Base-by-base conservation (phyloP, 192 early-diverging fungal genomes). In the Borealophlyctis nickersoniae region DNA sequence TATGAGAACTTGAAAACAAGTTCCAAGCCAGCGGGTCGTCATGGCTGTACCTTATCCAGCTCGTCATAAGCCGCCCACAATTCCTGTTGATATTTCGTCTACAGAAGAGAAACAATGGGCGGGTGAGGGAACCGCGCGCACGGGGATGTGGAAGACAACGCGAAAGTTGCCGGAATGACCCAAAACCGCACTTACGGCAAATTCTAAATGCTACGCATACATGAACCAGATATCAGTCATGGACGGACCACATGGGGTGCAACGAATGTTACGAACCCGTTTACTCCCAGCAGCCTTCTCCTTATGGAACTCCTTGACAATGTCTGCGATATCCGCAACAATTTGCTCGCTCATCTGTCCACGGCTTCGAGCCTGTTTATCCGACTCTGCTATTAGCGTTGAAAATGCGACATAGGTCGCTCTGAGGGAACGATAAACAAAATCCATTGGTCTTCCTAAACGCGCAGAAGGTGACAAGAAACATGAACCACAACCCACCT, bases 21-120 rank as follows among this genome's bases (percentile, higher is more conserved):
- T 33, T 22, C 7, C 22, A n/a, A 14, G 5, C 28, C n/a, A 26
- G 19, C 52, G 51, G 49, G 22, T 14, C 19, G 0, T 2, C 31
- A 27, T 34, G 27, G 16, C 49, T 35, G 0, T 69, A 62, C 70
- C 63, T 76, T 72, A 24, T 82, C 77, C 4, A 79, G 71, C 27
- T 79, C 77, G 13, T 79, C 81, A 58, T 73, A 79, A 1, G 70
- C 68, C 1, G 67, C 55, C 51, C 62, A 62, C 9, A 82, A 57
- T 34, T 82, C 81, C 36, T 62, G 36, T 13, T 73, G 76, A 49
- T 79, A 79, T 62, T 72, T 74, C 11, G 48, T 71, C 60, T 63
- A 33, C 39, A 45, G 7, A 7, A 7, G 19, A 45, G 39, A 19
- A 19, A 45, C 39, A 45, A 45, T 45, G 39, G 39, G 39, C 7